Percentiles rank a stretch among this genome's conserved stretches.
Evolutionary conservation across 148 eudicot species (phyloP).

Genomic region (Camellia japonica): DNA sequence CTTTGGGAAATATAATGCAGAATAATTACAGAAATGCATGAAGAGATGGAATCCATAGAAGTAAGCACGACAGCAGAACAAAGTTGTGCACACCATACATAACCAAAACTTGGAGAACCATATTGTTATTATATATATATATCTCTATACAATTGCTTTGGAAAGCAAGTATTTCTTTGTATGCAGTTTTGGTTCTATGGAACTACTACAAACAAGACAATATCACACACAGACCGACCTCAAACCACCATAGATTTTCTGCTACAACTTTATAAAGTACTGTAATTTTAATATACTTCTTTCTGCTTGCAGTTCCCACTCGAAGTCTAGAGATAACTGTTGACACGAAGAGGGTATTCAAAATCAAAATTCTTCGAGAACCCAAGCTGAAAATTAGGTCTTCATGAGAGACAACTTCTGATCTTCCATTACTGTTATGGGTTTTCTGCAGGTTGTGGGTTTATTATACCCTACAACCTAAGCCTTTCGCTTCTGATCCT

Average conservation of each 20-base stretch:
- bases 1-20: no score
- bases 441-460: background rate
- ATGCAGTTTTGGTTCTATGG: constrained; percentile 15
- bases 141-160: constrained; percentile 8
- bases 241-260: constrained; percentile 27
- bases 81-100: background rate
- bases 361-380: constrained; percentile 27
- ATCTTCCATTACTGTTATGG: background rate
- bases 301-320: constrained; percentile 15
- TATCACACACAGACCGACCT: constrained; percentile 12
- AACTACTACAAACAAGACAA: constrained; percentile 25
- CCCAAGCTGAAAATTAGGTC: constrained; percentile 30
- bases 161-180: constrained; percentile 15
- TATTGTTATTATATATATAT: background rate
- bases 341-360: constrained; percentile 15
- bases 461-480: constrained; percentile 32
- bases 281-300: background rate
- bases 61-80: constrained; percentile 6
- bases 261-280: constrained; percentile 21
- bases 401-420: constrained; percentile 17
- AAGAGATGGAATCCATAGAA: constrained; percentile 2
- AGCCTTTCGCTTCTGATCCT: constrained; percentile 51
- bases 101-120: constrained; percentile 21
- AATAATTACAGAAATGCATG: background rate
- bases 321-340: constrained; percentile 16